Base-by-base conservation (phyloP, 257 asterid genomes). In the Lavandula angustifolia region DNA sequence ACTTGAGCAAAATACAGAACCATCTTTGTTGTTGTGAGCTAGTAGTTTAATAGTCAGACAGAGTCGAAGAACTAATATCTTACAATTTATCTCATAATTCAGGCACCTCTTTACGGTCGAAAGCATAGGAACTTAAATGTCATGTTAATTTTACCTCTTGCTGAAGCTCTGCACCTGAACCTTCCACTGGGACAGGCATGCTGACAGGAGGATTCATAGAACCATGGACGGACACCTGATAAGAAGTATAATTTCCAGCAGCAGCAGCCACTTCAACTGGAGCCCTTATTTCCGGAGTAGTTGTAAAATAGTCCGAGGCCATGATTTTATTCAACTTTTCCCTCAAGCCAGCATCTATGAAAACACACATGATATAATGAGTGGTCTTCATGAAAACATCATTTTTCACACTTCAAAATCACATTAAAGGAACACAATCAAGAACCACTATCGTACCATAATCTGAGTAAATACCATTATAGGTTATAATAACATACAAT, bases 261-360 rank as follows among this genome's bases (percentile, higher is more conserved):
- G 96, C 90, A 52, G 95, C 89, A 4, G 82, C 94, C 71, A 88
- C 82, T 57, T 86, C 96, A 72, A 78, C 90, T 22, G 94, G 84
- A 68, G 85, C 89, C 80, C 78, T 84, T 62, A 86, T 79, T 72
- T 79, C 88, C 7, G 96, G 95, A 4, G 86, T 81, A 42, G 90
- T 75, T 14, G 88, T 88, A 54, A 77, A 83, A 78, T 86, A 88
- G 11, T 88, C 94, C 0, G 98, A 88, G 29, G 85, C 85, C 89
- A 86, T 81, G 16, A 91, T 84, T 76, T 84, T 91, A 67, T 80
- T 76, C 54, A 91, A 61, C 79, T 91, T 91, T 58, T 76, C 87
- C 82, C 90, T 79, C 85, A 91, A 76, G 18, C 78, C 80, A 10
- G 88, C 83, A 79, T 91, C 98, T 91, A 22, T 0, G 27, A 22